phyloP scores from a whole-genome alignment of 2,329 filamentous ascomycete species.

The Fusarium aywerte region DNA sequence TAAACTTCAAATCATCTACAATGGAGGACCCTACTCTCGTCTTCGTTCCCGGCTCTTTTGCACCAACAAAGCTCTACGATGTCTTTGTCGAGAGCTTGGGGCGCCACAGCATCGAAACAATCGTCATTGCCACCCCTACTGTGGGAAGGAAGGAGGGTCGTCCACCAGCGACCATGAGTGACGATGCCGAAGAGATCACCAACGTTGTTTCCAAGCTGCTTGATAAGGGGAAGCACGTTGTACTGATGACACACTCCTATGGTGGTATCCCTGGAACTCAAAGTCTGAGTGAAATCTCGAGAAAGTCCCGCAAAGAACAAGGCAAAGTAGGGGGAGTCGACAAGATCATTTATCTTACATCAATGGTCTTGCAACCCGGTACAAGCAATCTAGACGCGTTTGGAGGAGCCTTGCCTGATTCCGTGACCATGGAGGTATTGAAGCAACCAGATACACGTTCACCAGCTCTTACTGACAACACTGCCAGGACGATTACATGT shows the following conservation, averaged over 20 bases:
- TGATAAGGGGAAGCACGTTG: constrained; percentile 1
- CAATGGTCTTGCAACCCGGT: constrained; percentile 11
- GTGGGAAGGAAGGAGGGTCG: constrained; percentile 8
- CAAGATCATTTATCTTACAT: constrained; percentile 19
- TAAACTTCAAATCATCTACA: fast-evolving
- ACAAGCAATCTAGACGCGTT: constrained; percentile 13
- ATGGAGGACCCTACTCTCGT: constrained; percentile 1
- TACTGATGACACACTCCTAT: constrained; percentile 27
- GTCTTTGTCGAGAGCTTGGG: constrained; percentile 4
- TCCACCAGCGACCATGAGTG: constrained; percentile 22
- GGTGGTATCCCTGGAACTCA: constrained; percentile 28
- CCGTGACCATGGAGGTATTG: not conserved
- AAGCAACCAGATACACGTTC: fast-evolving
- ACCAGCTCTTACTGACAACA: fast-evolving
- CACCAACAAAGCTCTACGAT: constrained; percentile 7
- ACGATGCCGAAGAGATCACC: constrained; percentile 13
- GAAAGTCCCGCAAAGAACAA: not conserved
- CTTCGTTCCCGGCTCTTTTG: constrained; percentile 24
- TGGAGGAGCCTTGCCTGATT: constrained; percentile 1
- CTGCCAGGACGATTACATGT: constrained; percentile 21
- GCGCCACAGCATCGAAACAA: not conserved
- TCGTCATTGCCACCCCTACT: constrained; percentile 8
- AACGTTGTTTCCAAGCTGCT: constrained; percentile 10
- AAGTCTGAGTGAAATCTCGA: constrained; percentile 4
- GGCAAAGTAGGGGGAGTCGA: constrained; percentile 17